phyloP scores from a whole-genome alignment of 2,329 filamentous ascomycete genomes.

The Fusarium oligoseptatum region DNA sequence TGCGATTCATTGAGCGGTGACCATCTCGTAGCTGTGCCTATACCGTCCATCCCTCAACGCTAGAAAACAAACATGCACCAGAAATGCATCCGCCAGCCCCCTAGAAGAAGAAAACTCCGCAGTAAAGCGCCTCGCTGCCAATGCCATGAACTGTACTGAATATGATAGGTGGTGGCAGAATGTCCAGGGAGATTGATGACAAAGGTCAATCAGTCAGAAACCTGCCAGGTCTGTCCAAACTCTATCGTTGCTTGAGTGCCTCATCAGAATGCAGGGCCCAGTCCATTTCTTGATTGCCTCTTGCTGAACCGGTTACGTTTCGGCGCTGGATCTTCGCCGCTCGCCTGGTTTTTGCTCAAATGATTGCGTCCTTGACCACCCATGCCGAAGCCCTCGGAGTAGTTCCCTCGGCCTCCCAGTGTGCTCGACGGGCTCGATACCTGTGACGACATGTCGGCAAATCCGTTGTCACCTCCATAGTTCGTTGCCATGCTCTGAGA shows the following conservation, averaged over 20 bases:
- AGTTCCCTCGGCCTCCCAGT: slow-evolving; percentile 70
- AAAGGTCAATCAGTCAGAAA: slow-evolving; percentile 19
- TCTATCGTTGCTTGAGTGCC: slow-evolving; percentile 11
- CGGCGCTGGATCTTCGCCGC: slow-evolving; percentile 63
- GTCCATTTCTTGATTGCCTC: slow-evolving; percentile 92
- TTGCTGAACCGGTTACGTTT: slow-evolving; percentile 85
- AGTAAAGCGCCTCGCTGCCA: slow-evolving; percentile 52
- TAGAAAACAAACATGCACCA: slow-evolving; percentile 43
- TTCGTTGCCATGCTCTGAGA: slow-evolving; percentile 77
- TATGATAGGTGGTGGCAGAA: slow-evolving; percentile 40
- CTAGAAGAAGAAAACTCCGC: slow-evolving; percentile 46
- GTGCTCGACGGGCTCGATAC: slow-evolving; percentile 84
- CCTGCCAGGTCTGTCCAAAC: slow-evolving; percentile 23
- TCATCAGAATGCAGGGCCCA: slow-evolving; percentile 84
- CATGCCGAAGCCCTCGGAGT: slow-evolving; percentile 63
- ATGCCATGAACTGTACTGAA: slow-evolving; percentile 48
- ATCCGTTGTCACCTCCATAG: slow-evolving; percentile 76
- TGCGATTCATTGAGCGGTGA: slow-evolving; percentile 10
- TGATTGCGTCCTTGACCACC: slow-evolving; percentile 68
- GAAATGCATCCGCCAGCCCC: slow-evolving; percentile 43
- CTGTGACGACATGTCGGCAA: slow-evolving; percentile 76
- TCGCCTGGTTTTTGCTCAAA: slow-evolving; percentile 70
- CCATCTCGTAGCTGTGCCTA: slow-evolving; percentile 5
- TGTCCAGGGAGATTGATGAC: slow-evolving; percentile 34
- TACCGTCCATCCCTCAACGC: slow-evolving; percentile 25